Evolutionary conservation across 441 rosid genomes (phyloP).

Genomic region (Mallotus repandus): DNA sequence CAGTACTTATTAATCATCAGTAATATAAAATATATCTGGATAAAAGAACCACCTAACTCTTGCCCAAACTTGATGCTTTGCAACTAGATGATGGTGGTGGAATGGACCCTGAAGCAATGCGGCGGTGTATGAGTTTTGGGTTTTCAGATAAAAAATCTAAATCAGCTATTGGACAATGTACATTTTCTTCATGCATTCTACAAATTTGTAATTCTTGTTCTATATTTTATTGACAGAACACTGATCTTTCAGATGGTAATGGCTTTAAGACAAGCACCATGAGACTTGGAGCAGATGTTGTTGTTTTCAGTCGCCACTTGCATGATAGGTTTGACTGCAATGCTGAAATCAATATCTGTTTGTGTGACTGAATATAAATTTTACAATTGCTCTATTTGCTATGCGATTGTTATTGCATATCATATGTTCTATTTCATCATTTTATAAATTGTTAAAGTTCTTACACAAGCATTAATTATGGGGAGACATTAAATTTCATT

Average conservation of each 20-base stretch:
- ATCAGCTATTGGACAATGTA: slow-evolving; percentile 86
- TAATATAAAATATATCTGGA: slow-evolving; percentile 11
- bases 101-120: slow-evolving; percentile 85
- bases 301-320: slow-evolving; percentile 80
- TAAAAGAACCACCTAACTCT: slow-evolving; percentile 17
- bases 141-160: slow-evolving; percentile 82
- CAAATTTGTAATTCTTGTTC: slow-evolving; percentile 16
- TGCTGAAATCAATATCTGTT: slow-evolving; percentile 1
- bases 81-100: slow-evolving; percentile 91
- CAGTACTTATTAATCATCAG: background rate
- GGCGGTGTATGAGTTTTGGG: slow-evolving; percentile 93
- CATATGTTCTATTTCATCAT: background rate
- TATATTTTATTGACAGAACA: slow-evolving; percentile 27
- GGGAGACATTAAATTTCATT: background rate
- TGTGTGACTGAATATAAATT: slow-evolving; percentile 13
- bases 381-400: background rate
- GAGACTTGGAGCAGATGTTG: slow-evolving; percentile 97
- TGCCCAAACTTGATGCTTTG: slow-evolving; percentile 19
- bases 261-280: slow-evolving; percentile 98
- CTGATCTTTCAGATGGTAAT: slow-evolving; percentile 79
- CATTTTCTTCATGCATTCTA: slow-evolving; percentile 24
- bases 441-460: background rate
- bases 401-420: background rate
- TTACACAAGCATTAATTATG: no score
- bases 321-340: slow-evolving; percentile 53